Percentiles rank a stretch among this genome's conserved stretches.
phyloP scores from a whole-genome alignment of 1,139 yeast species.

The Scheffersomyces segobiensis region DNA sequence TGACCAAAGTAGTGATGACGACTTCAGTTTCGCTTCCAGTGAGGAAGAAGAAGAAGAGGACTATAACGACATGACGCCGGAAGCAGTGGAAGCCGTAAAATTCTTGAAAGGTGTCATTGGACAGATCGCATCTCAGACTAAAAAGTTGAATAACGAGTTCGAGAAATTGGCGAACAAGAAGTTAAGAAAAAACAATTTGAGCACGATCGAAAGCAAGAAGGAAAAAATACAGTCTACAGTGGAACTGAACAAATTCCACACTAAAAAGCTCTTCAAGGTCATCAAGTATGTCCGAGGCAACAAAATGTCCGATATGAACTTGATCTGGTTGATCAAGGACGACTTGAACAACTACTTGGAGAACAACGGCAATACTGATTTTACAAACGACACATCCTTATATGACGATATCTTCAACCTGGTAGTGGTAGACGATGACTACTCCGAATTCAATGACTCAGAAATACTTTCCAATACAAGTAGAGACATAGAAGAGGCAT shows the following conservation, averaged over 20 bases:
- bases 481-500: neutral
- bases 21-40: constrained; percentile 5
- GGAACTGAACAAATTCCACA: constrained; percentile 39
- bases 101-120: constrained; percentile 11
- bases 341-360: constrained; percentile 42
- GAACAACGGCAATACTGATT: constrained; percentile 42
- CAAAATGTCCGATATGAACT: constrained; percentile 33
- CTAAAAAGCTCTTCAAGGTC: constrained; percentile 36
- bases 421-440: constrained; percentile 13
- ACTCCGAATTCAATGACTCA: constrained; percentile 12
- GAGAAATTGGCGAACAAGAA: constrained; percentile 45
- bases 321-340: constrained; percentile 39
- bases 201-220: constrained; percentile 42
- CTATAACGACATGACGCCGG: constrained; percentile 28
- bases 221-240: constrained; percentile 42
- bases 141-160: constrained; percentile 30
- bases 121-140: constrained; percentile 31
- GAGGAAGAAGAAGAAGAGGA: constrained; percentile 21
- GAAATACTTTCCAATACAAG: constrained; percentile 8
- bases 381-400: constrained; percentile 38
- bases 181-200: constrained; percentile 39
- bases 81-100: constrained; percentile 30
- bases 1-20: constrained; percentile 11
- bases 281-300: constrained; percentile 32
- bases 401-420: constrained; percentile 44